Conservation (phyloP, 257 asterid genomes). For the Solanum infundibuliforme region DNA sequence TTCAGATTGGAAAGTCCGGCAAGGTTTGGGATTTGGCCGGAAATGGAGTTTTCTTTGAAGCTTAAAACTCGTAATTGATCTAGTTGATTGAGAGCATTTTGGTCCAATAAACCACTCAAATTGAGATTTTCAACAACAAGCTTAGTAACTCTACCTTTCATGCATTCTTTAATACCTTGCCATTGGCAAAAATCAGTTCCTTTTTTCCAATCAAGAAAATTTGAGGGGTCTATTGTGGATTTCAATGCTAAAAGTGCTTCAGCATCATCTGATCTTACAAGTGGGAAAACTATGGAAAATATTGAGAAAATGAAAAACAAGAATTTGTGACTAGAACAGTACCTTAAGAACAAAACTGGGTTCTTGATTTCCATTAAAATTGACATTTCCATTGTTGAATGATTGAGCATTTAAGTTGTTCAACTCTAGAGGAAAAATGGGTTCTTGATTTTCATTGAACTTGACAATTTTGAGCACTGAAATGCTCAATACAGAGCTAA, state of each 20-base stretch:
- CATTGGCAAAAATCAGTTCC: constrained; percentile 46
- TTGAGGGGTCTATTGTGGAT: constrained; percentile 46
- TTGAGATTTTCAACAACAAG: constrained; percentile 65
- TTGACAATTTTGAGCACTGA: neutral
- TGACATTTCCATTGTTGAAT: neutral
- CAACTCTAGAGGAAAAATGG: neutral
- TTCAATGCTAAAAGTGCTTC: constrained; percentile 58
- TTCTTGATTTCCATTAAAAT: neutral
- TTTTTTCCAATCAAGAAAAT: constrained; percentile 45
- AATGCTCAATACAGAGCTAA: neutral
- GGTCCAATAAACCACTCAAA: constrained; percentile 59
- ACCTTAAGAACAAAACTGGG: neutral
- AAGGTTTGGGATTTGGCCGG: constrained; percentile 66
- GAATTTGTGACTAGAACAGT: neutral
- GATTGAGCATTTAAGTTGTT: neutral
- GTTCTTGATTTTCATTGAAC: neutral
- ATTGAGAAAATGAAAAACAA: constrained; percentile 11
- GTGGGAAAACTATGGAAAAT: constrained; percentile 11
- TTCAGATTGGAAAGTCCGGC: constrained; percentile 63
- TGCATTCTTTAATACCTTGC: constrained; percentile 77
- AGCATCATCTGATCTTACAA: constrained; percentile 45
- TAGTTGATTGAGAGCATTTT: constrained; percentile 46
- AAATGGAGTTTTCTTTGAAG: constrained; percentile 58
- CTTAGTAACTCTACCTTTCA: constrained; percentile 62
- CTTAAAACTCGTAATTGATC: constrained; percentile 80